Base-by-base conservation (phyloP, 169 alveolate genomes). In the Eimeria zaria region DNA sequence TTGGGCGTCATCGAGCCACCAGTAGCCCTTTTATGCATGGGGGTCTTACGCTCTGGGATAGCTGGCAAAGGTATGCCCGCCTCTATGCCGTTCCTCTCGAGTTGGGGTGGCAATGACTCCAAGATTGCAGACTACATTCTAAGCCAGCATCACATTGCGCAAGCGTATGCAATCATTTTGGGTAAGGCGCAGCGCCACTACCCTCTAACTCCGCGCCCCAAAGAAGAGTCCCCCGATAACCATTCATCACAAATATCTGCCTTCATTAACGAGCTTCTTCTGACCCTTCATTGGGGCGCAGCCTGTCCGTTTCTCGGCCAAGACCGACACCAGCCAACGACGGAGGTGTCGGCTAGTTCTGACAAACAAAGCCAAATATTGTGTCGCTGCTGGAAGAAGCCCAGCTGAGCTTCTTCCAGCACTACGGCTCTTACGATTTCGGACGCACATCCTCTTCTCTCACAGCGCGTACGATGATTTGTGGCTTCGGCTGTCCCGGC, bases 401-500 rank as follows among this genome's bases (percentile, higher is more conserved):
- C n/a, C n/a, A n/a, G n/a, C n/a, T n/a, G n/a, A n/a, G 55, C 92
- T 60, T 55, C 92, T 58, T 46, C 39, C 27, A n/a, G 58, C 46
- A 14, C 44, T 67, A 39, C 78, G 22, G 60, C 46, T 14, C 92
- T 62, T 30, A 85, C 44, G 97, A 60, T 71, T 95, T 95, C 58
- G 97, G 97, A 7, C 95, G 89, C 88, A 95, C 97, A 74, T 95
- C 97, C 48, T 87, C 97, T 27, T 95, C 95, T 51, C 89, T 95
- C 44, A 95, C 95, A 22, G 89, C 71, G 46, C 95, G 95, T 62
- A 95, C 91, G 53, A 95, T 87, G 14, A 95, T 78, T 81, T 95
- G 91, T 62, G 97, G 97, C 27, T 74, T 41, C 22, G 90, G 97
- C 46, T 71, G 93, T 55, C 55, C 74, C 36, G 91, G 85, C 83